phyloP scores from a whole-genome alignment of 495 filamentous ascomycete genomes.

The Podospora australis region DNA sequence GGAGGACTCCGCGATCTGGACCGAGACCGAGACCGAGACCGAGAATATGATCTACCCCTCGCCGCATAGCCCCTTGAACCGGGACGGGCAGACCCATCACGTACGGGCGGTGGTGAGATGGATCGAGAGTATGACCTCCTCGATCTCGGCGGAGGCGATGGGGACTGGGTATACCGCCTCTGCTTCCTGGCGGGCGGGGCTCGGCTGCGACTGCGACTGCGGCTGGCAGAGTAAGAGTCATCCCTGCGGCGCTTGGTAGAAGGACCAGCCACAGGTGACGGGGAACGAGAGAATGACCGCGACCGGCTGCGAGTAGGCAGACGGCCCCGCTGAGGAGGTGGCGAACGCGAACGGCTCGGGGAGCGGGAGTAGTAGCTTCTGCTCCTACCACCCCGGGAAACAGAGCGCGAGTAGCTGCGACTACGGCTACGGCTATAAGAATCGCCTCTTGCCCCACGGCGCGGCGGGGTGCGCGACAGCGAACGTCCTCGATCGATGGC shows the following conservation, averaged over 20 bases:
- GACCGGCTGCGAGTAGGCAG: slow-evolving; percentile 11
- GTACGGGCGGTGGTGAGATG: slow-evolving; percentile 1
- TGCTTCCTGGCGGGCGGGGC: slow-evolving; percentile 9
- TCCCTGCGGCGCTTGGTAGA: slow-evolving; percentile 13
- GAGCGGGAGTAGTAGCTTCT: slow-evolving; percentile 26
- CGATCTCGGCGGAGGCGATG: not conserved
- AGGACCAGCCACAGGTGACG: slow-evolving; percentile 2
- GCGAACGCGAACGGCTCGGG: not conserved
- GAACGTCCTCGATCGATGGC: slow-evolving; percentile 22
- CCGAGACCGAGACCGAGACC: slow-evolving; percentile 8
- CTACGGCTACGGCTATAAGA: slow-evolving; percentile 30
- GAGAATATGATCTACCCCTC: slow-evolving; percentile 5
- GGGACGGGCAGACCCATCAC: not conserved
- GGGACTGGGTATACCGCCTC: slow-evolving; percentile 9
- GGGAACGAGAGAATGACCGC: slow-evolving; percentile 14
- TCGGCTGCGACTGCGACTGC: not conserved
- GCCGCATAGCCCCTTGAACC: not conserved
- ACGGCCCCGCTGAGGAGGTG: slow-evolving; percentile 8
- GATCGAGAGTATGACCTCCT: slow-evolving; percentile 3
- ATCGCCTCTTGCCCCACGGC: slow-evolving; percentile 24
- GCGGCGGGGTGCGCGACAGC: slow-evolving; percentile 35
- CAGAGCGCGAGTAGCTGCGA: slow-evolving; percentile 34
- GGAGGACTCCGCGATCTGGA: too few species aligned
- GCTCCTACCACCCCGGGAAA: too few species aligned
- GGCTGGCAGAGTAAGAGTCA: slow-evolving; percentile 15